Evolutionary conservation across 1,284 basidiomycete genomes (phyloP).

Genomic region (Apiotrichum laibachii): DNA sequence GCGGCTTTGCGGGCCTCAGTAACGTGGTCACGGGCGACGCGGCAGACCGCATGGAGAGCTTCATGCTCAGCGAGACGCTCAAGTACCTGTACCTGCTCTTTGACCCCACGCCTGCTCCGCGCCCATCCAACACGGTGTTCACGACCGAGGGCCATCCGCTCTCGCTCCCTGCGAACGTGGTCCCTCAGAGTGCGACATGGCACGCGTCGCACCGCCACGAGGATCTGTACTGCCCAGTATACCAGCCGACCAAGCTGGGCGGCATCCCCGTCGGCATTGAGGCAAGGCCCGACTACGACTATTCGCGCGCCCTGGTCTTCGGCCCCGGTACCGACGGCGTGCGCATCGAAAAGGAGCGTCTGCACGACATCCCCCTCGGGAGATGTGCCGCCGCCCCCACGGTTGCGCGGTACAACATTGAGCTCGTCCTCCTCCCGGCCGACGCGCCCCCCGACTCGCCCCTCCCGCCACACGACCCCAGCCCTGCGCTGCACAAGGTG

Average conservation of each 20-base stretch:
- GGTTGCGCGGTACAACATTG: slow-evolving; percentile 64
- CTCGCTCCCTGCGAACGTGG: slow-evolving; percentile 58
- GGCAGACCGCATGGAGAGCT: slow-evolving; percentile 91
- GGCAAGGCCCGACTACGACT: slow-evolving; percentile 70
- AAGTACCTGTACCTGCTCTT: slow-evolving; percentile 93
- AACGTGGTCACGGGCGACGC: slow-evolving; percentile 70
- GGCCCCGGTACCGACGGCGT: slow-evolving; percentile 38
- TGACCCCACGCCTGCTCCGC: slow-evolving; percentile 81
- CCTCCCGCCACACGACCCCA: slow-evolving; percentile 63
- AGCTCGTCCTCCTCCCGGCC: slow-evolving; percentile 67
- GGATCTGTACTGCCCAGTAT: slow-evolving; percentile 68
- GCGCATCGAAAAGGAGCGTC: slow-evolving; percentile 24
- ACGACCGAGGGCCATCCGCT: slow-evolving; percentile 93
- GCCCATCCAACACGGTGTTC: slow-evolving; percentile 62
- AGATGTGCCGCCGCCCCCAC: slow-evolving; percentile 66
- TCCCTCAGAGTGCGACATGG: slow-evolving; percentile 58
- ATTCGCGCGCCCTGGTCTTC: slow-evolving; percentile 64
- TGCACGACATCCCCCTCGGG: slow-evolving; percentile 63
- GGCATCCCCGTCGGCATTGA: slow-evolving; percentile 67
- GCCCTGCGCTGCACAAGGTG: slow-evolving; percentile 66
- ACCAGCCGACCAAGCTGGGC: slow-evolving; percentile 54
- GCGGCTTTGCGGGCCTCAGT: slow-evolving; percentile 76
- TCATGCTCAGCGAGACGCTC: slow-evolving; percentile 82
- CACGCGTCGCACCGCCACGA: slow-evolving; percentile 57
- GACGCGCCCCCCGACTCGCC: slow-evolving; percentile 52